Base-by-base conservation (phyloP, 139 green algal genomes). In the Chlamydomonas eustigma region DNA sequence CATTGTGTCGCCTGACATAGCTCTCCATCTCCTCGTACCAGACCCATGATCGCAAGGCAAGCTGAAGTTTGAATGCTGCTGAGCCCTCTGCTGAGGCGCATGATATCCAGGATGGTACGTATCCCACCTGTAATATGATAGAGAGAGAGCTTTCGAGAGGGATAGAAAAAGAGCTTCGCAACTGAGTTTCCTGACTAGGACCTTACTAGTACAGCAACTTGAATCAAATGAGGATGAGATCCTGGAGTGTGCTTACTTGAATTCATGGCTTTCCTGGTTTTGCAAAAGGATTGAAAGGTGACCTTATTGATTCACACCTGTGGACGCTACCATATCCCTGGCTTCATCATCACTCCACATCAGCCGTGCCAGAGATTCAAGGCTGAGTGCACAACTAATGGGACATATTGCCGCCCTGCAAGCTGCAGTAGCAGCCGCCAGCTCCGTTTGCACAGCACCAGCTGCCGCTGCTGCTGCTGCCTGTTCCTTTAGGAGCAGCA, bases 301-400 rank as follows among this genome's bases (percentile, higher is more conserved):
- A n/a, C n/a, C n/a, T n/a, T n/a, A n/a, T n/a, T 58, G 44, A 58
- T 12, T 58, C 44, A 58, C 77, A 39, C 69, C 65, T 52, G 64
- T 37, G 37, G 52, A 32, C 18, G 25, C 65, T 32, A 83, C 76
- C 68, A 79, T 58, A 69, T 78, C 51, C 4, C 85, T 37, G 28
- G 86, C 80, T 2, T 71, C 81, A 58, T 92, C 88, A 67, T 92
- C 88, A 50, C 71, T 88, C 88, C 88, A 92, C 6, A 76, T 76
- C 30, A 92, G 81, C 1, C 84, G 75, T 0, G 86, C 86, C 24
- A 92, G 50, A 1, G 82, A 68, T 63, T 92, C 88, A 34, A 92
- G 74, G n/a, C 22, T 37, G 4, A 72, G 6, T 6, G 31, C 24
- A 44, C 8, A 72, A 12, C 33, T 39, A 34, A 72, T 68, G 52